Evolutionary conservation across 495 filamentous ascomycete genomes (phyloP).

Genomic region (Xylaria flabelliformis): DNA sequence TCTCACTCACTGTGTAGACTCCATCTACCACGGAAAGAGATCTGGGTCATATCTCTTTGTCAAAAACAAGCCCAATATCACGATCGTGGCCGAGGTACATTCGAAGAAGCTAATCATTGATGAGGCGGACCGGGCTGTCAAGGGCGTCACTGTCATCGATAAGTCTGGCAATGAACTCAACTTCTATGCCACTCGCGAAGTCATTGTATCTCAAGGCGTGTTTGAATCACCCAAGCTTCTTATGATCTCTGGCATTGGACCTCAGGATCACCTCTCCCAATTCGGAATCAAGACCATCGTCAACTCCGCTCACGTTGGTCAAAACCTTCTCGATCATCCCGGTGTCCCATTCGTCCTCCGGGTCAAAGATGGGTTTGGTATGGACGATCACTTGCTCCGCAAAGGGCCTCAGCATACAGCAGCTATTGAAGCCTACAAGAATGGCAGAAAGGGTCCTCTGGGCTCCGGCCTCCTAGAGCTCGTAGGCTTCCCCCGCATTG

Average conservation of each 20-base stretch:
- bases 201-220: constrained; percentile 63
- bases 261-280: constrained; percentile 52
- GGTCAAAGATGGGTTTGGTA: constrained; percentile 60
- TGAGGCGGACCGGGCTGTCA: constrained; percentile 37
- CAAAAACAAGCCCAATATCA: constrained; percentile 61
- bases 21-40: constrained; percentile 64
- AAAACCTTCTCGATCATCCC: constrained; percentile 66
- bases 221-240: constrained; percentile 66
- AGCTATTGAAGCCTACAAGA: constrained; percentile 54
- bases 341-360: constrained; percentile 60
- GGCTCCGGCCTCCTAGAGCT: constrained; percentile 61
- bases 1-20: constrained; percentile 60
- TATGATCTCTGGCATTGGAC: constrained; percentile 68
- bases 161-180: constrained; percentile 47
- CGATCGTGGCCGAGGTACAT: constrained; percentile 53
- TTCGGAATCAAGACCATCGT: constrained; percentile 58
- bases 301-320: constrained; percentile 60
- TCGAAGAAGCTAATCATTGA: constrained; percentile 64
- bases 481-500: constrained; percentile 63
- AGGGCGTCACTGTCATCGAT: constrained; percentile 47
- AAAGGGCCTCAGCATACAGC: constrained; percentile 52
- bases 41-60: constrained; percentile 60
- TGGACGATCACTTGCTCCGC: constrained; percentile 62
- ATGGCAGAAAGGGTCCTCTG: constrained; percentile 57
- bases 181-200: constrained; percentile 57